These are phyloP conservation scores for Pilasporangium apinafurcum DNA, from an alignment of 352 stramenopile species.

Conservation along the genomic window DNA sequence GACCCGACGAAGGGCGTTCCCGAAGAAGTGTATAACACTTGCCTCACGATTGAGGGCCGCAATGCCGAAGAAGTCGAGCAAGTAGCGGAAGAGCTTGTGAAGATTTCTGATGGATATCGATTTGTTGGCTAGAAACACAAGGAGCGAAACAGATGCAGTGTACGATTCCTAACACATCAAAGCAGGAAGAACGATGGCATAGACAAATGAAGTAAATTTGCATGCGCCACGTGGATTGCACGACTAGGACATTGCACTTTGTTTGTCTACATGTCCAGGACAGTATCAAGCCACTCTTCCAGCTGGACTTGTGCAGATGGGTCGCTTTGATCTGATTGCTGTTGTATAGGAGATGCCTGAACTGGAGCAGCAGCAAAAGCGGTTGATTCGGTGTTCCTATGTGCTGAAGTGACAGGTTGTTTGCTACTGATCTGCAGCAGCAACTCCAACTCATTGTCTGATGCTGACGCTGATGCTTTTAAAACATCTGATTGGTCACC, in stretches of 20 bases:
- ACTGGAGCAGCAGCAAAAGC: background rate
- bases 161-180: no score
- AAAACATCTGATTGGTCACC: background rate
- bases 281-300: slow-evolving; percentile 69
- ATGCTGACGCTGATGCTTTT: background rate
- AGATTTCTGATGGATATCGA: slow-evolving; percentile 16
- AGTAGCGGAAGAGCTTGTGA: slow-evolving; percentile 34
- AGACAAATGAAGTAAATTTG: no score
- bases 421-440: slow-evolving; percentile 32
- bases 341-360: slow-evolving; percentile 1
- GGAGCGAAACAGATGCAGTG: background rate
- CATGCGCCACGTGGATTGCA: no score
- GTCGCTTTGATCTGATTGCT: background rate
- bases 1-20: slow-evolving; percentile 42
- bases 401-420: background rate
- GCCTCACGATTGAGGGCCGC: slow-evolving; percentile 59
- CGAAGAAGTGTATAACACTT: slow-evolving; percentile 63
- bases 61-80: slow-evolving; percentile 42
- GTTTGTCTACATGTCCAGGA: slow-evolving; percentile 33
- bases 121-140: no score
- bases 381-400: background rate
- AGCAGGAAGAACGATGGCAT: no score
- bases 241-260: no score
- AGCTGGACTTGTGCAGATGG: slow-evolving; percentile 25
- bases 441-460: slow-evolving; percentile 28